Conservation (phyloP, 1,284 basidiomycete genomes). For the Sanghuangporus sanghuang region DNA sequence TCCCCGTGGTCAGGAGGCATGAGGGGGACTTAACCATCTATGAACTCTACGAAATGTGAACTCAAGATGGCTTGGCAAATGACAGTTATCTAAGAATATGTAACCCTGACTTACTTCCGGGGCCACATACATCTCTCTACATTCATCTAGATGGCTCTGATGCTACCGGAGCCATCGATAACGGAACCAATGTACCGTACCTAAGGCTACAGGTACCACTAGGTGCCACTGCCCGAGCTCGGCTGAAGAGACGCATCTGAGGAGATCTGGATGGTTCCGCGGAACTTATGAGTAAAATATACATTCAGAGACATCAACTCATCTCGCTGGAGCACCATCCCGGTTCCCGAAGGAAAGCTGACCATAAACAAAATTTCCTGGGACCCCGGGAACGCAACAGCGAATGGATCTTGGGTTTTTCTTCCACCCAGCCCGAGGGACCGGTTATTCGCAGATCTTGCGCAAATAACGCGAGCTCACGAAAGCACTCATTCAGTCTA, state of each 20-base stretch:
- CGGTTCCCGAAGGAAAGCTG: too few species aligned
- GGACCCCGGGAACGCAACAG: too few species aligned
- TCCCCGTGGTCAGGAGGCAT: neutral
- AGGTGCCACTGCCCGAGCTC: neutral
- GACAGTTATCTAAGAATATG: neutral
- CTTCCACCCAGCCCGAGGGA: too few species aligned
- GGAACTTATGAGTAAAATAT: neutral
- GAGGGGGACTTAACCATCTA: neutral
- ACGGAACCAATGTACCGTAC: neutral
- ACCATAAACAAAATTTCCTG: too few species aligned
- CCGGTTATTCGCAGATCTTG: too few species aligned
- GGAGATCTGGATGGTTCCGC: neutral
- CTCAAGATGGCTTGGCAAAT: neutral
- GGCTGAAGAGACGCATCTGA: neutral
- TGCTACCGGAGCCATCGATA: neutral
- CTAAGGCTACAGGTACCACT: neutral
- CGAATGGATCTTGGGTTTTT: too few species aligned
- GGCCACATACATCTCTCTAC: neutral
- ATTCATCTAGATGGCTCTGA: neutral
- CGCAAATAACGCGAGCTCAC: too few species aligned
- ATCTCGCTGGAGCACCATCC: neutral
- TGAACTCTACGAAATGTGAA: neutral
- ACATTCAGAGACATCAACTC: neutral
- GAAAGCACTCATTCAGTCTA: too few species aligned
- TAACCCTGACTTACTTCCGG: neutral